These are phyloP conservation scores for Hanseniaspora occidentalis DNA, from an alignment of 805 yeast species.

Conservation along the genomic window DNA sequence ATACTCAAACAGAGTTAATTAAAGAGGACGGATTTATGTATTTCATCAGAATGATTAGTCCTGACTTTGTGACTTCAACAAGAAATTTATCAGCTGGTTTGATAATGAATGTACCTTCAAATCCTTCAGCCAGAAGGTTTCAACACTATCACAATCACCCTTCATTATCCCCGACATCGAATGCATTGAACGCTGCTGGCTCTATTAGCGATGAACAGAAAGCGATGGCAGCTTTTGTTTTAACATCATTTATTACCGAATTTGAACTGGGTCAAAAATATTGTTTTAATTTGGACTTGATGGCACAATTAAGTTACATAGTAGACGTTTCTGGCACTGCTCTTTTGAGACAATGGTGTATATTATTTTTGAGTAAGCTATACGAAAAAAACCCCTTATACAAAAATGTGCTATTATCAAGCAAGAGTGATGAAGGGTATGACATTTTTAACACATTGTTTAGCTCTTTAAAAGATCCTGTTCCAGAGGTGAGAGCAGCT, in stretches of 20 bases:
- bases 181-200: slow-evolving; percentile 5
- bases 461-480: slow-evolving; percentile 65
- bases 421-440: slow-evolving; percentile 35
- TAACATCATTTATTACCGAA: slow-evolving; percentile 73
- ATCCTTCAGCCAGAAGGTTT: slow-evolving; percentile 12
- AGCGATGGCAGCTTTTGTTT: slow-evolving; percentile 89
- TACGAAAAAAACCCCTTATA: slow-evolving; percentile 67
- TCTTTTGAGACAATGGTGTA: slow-evolving; percentile 84
- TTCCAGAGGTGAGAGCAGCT: slow-evolving; percentile 90
- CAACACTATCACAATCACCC: slow-evolving; percentile 11
- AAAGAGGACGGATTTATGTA: slow-evolving; percentile 86
- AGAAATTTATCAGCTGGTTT: slow-evolving; percentile 11
- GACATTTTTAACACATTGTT: slow-evolving; percentile 25
- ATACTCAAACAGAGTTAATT: slow-evolving; percentile 83
- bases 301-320: slow-evolving; percentile 53
- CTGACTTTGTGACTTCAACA: slow-evolving; percentile 17
- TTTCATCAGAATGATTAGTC: slow-evolving; percentile 66
- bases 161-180: slow-evolving; percentile 3
- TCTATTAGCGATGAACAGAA: slow-evolving; percentile 64
- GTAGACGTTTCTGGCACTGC: slow-evolving; percentile 71
- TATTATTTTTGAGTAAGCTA: slow-evolving; percentile 61
- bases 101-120: slow-evolving; percentile 13
- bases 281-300: slow-evolving; percentile 62
- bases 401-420: slow-evolving; percentile 54
- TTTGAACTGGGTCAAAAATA: slow-evolving; percentile 69